Base-by-base conservation (phyloP, 306 rosid genomes). In the Quercus wislizeni region DNA sequence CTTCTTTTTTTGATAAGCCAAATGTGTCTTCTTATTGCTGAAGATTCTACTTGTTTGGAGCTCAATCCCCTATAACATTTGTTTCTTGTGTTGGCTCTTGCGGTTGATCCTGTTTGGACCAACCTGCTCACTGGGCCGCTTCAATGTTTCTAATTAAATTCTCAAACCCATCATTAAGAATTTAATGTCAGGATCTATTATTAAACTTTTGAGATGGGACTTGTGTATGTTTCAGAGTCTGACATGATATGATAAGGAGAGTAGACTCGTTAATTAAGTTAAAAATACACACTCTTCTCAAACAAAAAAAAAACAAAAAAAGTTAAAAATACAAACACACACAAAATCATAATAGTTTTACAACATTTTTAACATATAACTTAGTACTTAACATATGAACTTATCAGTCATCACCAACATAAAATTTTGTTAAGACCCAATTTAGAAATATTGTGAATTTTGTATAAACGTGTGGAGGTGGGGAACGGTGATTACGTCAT, bases 201-300 rank as follows among this genome's bases (percentile, higher is more conserved):
- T 35, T 12, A 20, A 38, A 56, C 79, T 72, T 82, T 73, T 67
- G 57, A 11, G 79, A 57, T 64, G 81, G 61, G 78, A 55, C 78
- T 9, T 55, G 31, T 11, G 46, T 41, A 41, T 49, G 1, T 49
- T 49, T 49, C 17, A 49, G 17, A 11, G 54, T 13, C 14, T 21
- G 30, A 58, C 64, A 7, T 21, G 20, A 62, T 6, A 27, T 3
- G 31, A 62, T 23, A 5, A 6, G 43, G 43, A 7, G 43, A 38
- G 46, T 41, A 2, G 3, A 41, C 46, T 8, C 0, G 46, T 41
- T 2, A 8, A 41, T 41, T 41, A 41, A 8, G 46, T 2, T 7
- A 41, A 41, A 41, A 41, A 41, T 41, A 41, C 11, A 33, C 38
- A 35, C 9, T 6, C 41, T 35, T 35, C 41, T 35, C 9, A 6